These are phyloP conservation scores for Beta lomatogona DNA, from an alignment of 179 eudicot species.

Conservation along the genomic window DNA sequence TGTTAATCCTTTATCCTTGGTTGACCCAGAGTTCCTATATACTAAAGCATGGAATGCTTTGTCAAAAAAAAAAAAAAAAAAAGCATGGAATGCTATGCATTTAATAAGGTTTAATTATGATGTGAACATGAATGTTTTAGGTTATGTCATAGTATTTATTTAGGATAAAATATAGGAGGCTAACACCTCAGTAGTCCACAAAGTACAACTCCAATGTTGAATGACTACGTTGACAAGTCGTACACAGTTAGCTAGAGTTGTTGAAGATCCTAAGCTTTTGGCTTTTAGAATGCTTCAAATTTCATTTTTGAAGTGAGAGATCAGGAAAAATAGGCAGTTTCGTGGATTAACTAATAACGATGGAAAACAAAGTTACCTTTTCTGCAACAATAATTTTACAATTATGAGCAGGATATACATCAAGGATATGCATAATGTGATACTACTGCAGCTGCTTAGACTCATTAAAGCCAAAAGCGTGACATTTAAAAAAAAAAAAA, in stretches of 20 bases:
- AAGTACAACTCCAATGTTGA: conserved; percentile 20
- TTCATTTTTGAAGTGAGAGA: conserved; percentile 30
- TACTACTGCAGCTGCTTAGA: background rate
- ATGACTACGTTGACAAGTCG: conserved; percentile 20
- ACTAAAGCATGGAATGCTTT: no score
- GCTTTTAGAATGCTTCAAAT: conserved; percentile 29
- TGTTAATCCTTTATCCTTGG: no score
- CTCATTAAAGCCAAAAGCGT: background rate
- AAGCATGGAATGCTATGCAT: no score
- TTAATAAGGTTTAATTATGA: no score
- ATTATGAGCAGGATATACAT: background rate
- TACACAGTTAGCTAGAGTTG: conserved; percentile 31
- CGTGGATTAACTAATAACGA: background rate
- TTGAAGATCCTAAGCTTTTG: conserved; percentile 33
- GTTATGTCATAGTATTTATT: background rate
- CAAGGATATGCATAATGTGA: background rate
- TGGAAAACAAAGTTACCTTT: background rate
- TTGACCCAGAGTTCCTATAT: no score
- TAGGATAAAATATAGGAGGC: conserved; percentile 1
- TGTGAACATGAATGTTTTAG: no score
- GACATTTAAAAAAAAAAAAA: no score
- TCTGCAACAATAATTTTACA: conserved; percentile 13
- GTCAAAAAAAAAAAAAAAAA: no score
- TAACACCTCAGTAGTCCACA: conserved; percentile 1
- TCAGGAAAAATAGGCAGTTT: conserved; percentile 18